Conservation (phyloP, 768 basidiomycete genomes). For the Tricholoma sp. region DNA sequence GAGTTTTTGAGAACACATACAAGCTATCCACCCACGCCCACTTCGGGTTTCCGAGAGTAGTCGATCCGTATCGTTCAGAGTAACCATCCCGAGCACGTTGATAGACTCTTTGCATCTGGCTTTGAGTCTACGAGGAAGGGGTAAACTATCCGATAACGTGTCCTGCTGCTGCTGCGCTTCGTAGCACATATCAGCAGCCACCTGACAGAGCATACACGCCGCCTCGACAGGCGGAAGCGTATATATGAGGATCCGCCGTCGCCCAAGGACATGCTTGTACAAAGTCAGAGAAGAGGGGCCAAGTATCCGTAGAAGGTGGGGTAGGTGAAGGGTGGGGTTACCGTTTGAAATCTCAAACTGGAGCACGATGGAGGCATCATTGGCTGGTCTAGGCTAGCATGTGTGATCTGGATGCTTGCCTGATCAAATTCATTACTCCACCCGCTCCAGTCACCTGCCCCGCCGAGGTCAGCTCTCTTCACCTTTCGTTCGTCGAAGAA, state of each 20-base stretch:
- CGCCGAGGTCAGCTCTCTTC: slow-evolving; percentile 43
- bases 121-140: slow-evolving; percentile 17
- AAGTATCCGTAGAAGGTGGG: slow-evolving; percentile 70
- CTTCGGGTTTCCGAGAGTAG: slow-evolving; percentile 49
- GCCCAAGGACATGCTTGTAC: slow-evolving; percentile 73
- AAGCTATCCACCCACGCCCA: slow-evolving; percentile 80
- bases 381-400: slow-evolving; percentile 1
- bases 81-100: slow-evolving; percentile 75
- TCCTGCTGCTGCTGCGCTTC: slow-evolving; percentile 34
- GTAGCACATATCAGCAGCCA: slow-evolving; percentile 50
- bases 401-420: slow-evolving; percentile 26
- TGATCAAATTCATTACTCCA: slow-evolving; percentile 65
- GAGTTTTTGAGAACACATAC: slow-evolving; percentile 32
- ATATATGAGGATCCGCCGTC: slow-evolving; percentile 73
- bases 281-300: slow-evolving; percentile 75
- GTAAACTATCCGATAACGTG: slow-evolving; percentile 8
- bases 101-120: slow-evolving; percentile 48
- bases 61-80: slow-evolving; percentile 65
- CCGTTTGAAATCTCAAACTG: slow-evolving; percentile 23
- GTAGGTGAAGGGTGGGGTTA: slow-evolving; percentile 65
- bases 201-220: slow-evolving; percentile 71
- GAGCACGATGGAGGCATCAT: not conserved
- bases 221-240: slow-evolving; percentile 76
- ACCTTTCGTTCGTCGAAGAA: slow-evolving; percentile 67
- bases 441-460: slow-evolving; percentile 57